A percentile compares a stretch with the other conserved stretches of the same genome.
Evolutionary conservation across 768 basidiomycete genomes (phyloP).

Genomic region (Coprinopsis sp.): DNA sequence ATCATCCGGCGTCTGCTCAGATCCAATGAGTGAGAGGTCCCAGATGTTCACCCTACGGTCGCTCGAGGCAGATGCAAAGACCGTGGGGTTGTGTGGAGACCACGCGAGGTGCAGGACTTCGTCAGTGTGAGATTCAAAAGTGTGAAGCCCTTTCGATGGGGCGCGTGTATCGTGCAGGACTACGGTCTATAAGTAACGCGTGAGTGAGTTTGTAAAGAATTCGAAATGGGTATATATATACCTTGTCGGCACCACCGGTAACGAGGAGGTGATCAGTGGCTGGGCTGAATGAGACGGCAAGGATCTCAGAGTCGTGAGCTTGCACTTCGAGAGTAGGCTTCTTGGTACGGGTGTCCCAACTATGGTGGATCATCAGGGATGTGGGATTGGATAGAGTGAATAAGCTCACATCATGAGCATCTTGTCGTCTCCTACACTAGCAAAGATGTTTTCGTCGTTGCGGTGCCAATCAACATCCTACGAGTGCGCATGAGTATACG

Average conservation of each 20-base stretch:
- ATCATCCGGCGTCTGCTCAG: constrained; percentile 96
- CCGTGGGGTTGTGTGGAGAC: constrained; percentile 89
- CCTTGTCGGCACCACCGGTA: constrained; percentile 94
- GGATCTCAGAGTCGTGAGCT: constrained; percentile 88
- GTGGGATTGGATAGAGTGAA: constrained; percentile 2
- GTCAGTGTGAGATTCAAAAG: constrained; percentile 90
- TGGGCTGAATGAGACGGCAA: constrained; percentile 88
- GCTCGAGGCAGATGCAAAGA: constrained; percentile 93
- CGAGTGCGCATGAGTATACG: background rate
- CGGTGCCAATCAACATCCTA: constrained; percentile 98
- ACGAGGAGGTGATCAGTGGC: constrained; percentile 72
- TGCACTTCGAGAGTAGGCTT: constrained; percentile 70
- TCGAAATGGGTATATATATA: constrained; percentile 25
- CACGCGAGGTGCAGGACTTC: constrained; percentile 92
- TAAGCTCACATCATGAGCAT: constrained; percentile 80
- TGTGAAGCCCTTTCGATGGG: constrained; percentile 74
- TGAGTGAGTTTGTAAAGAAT: background rate
- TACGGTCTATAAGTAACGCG: constrained; percentile 55
- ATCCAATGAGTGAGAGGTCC: constrained; percentile 88
- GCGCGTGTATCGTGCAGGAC: constrained; percentile 82
- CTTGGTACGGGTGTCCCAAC: constrained; percentile 87
- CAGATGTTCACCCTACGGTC: constrained; percentile 93
- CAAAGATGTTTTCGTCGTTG: constrained; percentile 76
- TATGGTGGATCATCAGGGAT: constrained; percentile 26
- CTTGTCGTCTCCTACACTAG: constrained; percentile 94